Conservation (phyloP, 768 basidiomycete species). For the Omphalotus guepiniiformis region DNA sequence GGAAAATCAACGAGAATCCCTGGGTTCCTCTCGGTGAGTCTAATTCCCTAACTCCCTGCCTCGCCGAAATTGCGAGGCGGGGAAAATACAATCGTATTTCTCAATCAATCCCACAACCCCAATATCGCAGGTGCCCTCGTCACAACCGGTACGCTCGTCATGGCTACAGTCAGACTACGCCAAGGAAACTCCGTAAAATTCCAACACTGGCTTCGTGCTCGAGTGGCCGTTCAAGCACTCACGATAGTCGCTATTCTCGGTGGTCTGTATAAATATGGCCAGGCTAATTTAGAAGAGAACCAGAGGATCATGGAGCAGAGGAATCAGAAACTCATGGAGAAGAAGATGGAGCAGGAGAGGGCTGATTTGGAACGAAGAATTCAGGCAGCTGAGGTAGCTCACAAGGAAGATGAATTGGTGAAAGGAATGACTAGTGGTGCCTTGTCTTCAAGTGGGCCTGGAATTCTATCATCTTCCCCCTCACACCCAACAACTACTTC, state of each 20-base stretch:
- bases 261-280: constrained; percentile 14
- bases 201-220: constrained; percentile 56
- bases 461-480: not conserved
- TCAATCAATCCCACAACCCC: not conserved
- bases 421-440: not conserved
- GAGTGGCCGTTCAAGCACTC: constrained; percentile 54
- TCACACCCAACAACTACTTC: not conserved
- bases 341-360: constrained; percentile 9
- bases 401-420: constrained; percentile 11
- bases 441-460: not conserved
- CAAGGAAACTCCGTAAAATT: constrained; percentile 43
- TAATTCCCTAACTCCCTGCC: not conserved
- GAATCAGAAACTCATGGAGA: constrained; percentile 13
- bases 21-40: constrained; percentile 71
- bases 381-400: constrained; percentile 9
- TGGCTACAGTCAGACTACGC: constrained; percentile 46
- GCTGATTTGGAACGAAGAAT: constrained; percentile 8
- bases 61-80: not conserved
- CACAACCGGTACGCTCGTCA: constrained; percentile 49
- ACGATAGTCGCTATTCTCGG: constrained; percentile 50
- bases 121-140: constrained; percentile 34
- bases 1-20: constrained; percentile 76
- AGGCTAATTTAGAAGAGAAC: constrained; percentile 17
- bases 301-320: constrained; percentile 13
- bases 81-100: not conserved